Base-by-base conservation (phyloP, 73 alveolate species). In the Paramecium caudatum region DNA sequence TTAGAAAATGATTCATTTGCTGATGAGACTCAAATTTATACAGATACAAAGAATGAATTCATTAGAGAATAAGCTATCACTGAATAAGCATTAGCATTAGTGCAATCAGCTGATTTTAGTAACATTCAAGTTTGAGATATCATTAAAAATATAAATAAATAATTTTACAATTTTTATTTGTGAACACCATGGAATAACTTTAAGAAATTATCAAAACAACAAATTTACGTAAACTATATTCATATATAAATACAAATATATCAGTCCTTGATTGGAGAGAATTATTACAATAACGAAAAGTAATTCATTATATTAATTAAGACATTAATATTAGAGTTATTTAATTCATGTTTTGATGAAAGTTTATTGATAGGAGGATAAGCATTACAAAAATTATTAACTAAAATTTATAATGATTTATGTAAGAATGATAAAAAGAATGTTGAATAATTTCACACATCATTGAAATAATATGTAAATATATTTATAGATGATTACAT, bases 41-140 rank as follows among this genome's bases (percentile, higher is more conserved):
- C 25, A 12, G 84, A 68, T 10, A 68, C 84, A 13, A 68, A 68
- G 61, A 37, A 34, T 34, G 84, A 68, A 13, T 68, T 34, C 50
- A 32, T 6, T 34, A 68, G 84, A 68, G 84, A 68, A 68, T 17
- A 34, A 32, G 30, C 19, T 32, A 68, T 68, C 84, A 68, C 61
- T 68, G 84, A 68, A 8, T 68, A 68, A 68, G 84, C 84, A 25
- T 68, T 68, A 25, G 84, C 84, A 10, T 68, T 68, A 36, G 84
- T 68, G 55, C 3, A 68, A 68, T 68, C 84, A 13, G 84, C 34
- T n/a, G 84, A 68, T 37, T 68, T 68, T 13, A 68, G 84, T 9
- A 16, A 37, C 37, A 68, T 68, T 37, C 47, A 68, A 68, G 84
- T 68, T 68, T 68, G 84, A 68, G 47, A 25, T 41, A 8, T 41